Evolutionary conservation across 352 stramenopile genomes (phyloP).

Genomic region (Pythium rhizo-oryzae): DNA sequence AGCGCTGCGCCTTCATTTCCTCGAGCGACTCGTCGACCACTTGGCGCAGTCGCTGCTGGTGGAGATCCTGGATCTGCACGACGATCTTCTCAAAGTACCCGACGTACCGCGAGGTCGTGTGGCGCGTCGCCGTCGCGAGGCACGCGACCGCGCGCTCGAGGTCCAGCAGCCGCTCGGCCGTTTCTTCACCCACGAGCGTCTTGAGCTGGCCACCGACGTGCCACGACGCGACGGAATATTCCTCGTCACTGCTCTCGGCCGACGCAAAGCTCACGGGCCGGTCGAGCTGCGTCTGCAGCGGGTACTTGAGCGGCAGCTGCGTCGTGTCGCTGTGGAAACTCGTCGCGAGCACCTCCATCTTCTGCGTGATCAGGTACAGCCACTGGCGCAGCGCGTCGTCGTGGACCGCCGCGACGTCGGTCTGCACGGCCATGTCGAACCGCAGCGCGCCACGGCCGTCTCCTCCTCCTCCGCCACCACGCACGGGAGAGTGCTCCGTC

Average conservation of each 20-base stretch:
- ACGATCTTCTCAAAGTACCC: conserved; percentile 49
- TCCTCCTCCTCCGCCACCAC: neutral
- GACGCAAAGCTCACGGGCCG: conserved; percentile 9
- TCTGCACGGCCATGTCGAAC: conserved; percentile 36
- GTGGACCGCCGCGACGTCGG: conserved; percentile 26
- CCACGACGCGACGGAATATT: conserved; percentile 33
- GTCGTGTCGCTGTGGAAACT: conserved; percentile 46
- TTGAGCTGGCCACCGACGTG: conserved; percentile 39
- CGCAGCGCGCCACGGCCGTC: neutral
- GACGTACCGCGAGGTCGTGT: conserved; percentile 40
- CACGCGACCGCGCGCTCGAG: conserved; percentile 45
- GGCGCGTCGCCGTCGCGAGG: conserved; percentile 34
- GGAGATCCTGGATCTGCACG: conserved; percentile 52
- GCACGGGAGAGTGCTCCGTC: too few species aligned
- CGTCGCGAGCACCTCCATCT: conserved; percentile 39
- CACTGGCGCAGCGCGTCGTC: conserved; percentile 47
- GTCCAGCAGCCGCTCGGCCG: conserved; percentile 33
- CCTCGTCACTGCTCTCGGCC: neutral
- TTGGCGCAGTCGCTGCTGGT: conserved; percentile 55
- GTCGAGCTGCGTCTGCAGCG: conserved; percentile 25
- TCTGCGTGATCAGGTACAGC: conserved; percentile 47
- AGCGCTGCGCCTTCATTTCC: conserved; percentile 53
- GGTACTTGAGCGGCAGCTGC: conserved; percentile 29
- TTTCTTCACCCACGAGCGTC: conserved; percentile 30
- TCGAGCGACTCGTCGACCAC: conserved; percentile 54